These are phyloP conservation scores for Cryphonectria radicalis DNA, from an alignment of 2,329 filamentous ascomycete species.

Conservation along the genomic window DNA sequence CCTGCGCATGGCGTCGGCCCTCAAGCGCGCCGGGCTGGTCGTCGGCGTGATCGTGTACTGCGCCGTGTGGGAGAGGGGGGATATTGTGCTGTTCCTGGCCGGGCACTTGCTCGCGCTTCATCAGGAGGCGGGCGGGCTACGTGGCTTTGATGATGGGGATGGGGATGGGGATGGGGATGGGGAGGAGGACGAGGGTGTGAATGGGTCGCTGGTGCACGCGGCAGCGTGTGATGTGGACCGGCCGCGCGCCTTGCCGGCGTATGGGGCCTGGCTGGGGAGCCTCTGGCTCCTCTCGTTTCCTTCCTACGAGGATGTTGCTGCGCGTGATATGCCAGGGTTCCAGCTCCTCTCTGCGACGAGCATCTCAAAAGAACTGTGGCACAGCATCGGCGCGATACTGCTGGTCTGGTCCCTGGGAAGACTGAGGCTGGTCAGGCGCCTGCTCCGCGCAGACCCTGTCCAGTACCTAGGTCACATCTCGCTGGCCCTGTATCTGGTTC, in stretches of 20 bases:
- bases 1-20: not conserved
- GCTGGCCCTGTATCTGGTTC: conserved; percentile 4
- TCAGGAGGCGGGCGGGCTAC: not conserved
- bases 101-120: conserved; percentile 9
- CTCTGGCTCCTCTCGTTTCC: not conserved
- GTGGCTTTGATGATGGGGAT: not conserved
- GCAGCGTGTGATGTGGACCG: not conserved
- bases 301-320: not conserved
- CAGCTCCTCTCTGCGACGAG: not conserved
- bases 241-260: not conserved
- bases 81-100: conserved; percentile 5
- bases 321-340: not conserved
- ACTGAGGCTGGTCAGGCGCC: not conserved
- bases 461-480: conserved; percentile 13
- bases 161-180: not conserved
- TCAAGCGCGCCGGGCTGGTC: conserved; percentile 1
- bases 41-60: not conserved
- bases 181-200: not conserved
- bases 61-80: conserved; percentile 12
- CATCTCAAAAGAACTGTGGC: conserved; percentile 1
- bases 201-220: not conserved
- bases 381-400: conserved; percentile 1
- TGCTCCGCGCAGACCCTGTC: not conserved
- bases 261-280: not conserved
- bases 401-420: conserved; percentile 9